These are phyloP conservation scores for Blumeriella jaapii DNA, from an alignment of 2,329 filamentous ascomycete species.

Conservation along the genomic window DNA sequence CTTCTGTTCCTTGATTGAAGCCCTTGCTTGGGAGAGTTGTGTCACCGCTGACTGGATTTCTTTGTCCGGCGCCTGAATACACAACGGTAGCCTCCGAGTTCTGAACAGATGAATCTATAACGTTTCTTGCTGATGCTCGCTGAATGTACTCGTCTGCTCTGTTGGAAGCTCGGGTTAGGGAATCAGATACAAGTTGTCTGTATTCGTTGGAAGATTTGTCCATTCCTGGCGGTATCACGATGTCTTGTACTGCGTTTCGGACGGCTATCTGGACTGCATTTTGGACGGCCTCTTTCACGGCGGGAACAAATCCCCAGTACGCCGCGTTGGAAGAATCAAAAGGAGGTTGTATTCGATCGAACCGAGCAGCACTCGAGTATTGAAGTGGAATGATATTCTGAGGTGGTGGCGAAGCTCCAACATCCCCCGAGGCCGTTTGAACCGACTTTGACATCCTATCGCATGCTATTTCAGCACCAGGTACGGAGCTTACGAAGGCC, in stretches of 20 bases:
- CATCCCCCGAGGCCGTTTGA: too few species aligned
- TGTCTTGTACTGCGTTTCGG: constrained; percentile 18
- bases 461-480: not conserved
- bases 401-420: too few species aligned
- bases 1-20: not conserved
- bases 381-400: not conserved
- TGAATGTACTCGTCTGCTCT: constrained; percentile 21
- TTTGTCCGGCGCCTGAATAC: not conserved
- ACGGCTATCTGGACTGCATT: constrained; percentile 23
- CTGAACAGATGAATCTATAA: constrained; percentile 3
- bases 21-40: not conserved
- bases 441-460: not conserved
- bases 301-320: constrained; percentile 24
- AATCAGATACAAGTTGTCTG: constrained; percentile 18
- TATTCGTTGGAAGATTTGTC: constrained; percentile 18
- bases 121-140: constrained; percentile 14
- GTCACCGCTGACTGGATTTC: not conserved
- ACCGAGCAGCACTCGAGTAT: not conserved
- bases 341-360: not conserved
- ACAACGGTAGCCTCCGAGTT: constrained; percentile 10
- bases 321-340: constrained; percentile 10
- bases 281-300: constrained; percentile 20
- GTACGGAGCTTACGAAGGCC: not conserved
- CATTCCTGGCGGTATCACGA: constrained; percentile 13
- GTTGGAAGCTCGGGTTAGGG: constrained; percentile 16